phyloP scores from a whole-genome alignment of 1,139 yeast genomes.

The Blastobotrys indianensis region DNA sequence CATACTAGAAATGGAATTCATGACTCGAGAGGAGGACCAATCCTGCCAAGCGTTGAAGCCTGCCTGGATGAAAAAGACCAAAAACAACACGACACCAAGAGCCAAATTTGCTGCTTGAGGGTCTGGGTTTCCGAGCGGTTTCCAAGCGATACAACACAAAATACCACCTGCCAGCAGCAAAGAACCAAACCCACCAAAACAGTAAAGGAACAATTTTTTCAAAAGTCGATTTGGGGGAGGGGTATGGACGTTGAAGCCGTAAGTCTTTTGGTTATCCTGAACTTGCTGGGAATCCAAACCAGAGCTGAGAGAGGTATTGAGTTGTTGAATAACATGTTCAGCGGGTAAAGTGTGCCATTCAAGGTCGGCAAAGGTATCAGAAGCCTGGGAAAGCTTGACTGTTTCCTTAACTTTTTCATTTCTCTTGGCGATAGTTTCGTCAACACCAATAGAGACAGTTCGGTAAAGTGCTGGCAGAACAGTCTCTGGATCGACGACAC shows the following conservation, averaged over 20 bases:
- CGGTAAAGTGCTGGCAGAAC: slow-evolving; percentile 11
- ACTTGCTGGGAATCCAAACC: slow-evolving; percentile 1
- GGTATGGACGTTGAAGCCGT: slow-evolving; percentile 7
- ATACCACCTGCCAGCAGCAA: slow-evolving; percentile 43
- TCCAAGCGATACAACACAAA: slow-evolving; percentile 45
- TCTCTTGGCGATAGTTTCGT: slow-evolving; percentile 4
- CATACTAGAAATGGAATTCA: slow-evolving; percentile 45
- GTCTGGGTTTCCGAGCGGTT: slow-evolving; percentile 45
- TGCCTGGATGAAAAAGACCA: slow-evolving; percentile 46
- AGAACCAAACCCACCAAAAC: slow-evolving; percentile 49
- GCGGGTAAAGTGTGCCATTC: slow-evolving; percentile 8
- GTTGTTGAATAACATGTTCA: slow-evolving; percentile 1
- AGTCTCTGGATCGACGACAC: slow-evolving; percentile 8
- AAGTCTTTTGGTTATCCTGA: background rate
- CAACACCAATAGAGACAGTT: slow-evolving; percentile 11
- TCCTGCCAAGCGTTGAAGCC: slow-evolving; percentile 47
- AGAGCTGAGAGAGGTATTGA: background rate
- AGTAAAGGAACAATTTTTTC: slow-evolving; percentile 25
- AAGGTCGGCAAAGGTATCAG: background rate
- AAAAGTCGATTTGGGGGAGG: slow-evolving; percentile 6
- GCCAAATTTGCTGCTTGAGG: slow-evolving; percentile 45
- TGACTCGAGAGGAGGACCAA: slow-evolving; percentile 44
- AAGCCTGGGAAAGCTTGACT: background rate
- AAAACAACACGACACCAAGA: slow-evolving; percentile 42
- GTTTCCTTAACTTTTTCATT: background rate